Base-by-base conservation (phyloP, 2,329 filamentous ascomycete species). In the Ceratocystiopsis minuta region DNA sequence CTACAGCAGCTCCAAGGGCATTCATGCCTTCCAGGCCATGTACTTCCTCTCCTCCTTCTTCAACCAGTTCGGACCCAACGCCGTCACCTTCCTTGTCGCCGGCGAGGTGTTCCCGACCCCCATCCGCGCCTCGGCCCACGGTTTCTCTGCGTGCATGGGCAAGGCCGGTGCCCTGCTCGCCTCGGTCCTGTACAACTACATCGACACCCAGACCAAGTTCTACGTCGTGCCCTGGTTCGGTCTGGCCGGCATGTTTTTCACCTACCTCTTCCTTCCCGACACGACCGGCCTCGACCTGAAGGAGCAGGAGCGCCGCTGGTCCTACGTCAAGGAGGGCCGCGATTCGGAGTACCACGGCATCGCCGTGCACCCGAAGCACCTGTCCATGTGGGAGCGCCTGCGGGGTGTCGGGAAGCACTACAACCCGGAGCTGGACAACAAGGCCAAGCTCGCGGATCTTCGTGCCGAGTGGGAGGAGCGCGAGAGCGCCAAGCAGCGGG, bases 21-120 rank as follows among this genome's bases (percentile, higher is more conserved):
- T 95, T 58, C 77, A 84, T 55, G 67, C 70, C n/a, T 96, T 96
- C 78, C 87, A 95, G 66, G 77, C 87, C 56, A 94, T 96, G 85
- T 95, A 95, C 71, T 95, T 94, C 65, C 60, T 96, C 52, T 93
- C 85, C 9, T 93, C 84, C 18, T 96, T 96, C 69, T 96, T 96
- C 78, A 95, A 95, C 71, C 88, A 96, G 59, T 96, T 96, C 55
- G 88, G 88, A 13, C 88, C 88, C 61, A 96, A 96, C 71, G 80
- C 77, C 38, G 86, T 95, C 54, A 94, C 87, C 48, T 96, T 96
- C 80, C 74, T 96, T 51, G 83, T 93, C 33, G 88, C 88, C 36
- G 88, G 85, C 36, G 88, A 96, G 60, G 85, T 94, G n/a, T 96
- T 84, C 70, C 88, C 88, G 11, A 94, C 87, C 0, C 83, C 87